phyloP scores from a whole-genome alignment of 2,329 filamentous ascomycete genomes.

The Chrysosporium keratinophilum region DNA sequence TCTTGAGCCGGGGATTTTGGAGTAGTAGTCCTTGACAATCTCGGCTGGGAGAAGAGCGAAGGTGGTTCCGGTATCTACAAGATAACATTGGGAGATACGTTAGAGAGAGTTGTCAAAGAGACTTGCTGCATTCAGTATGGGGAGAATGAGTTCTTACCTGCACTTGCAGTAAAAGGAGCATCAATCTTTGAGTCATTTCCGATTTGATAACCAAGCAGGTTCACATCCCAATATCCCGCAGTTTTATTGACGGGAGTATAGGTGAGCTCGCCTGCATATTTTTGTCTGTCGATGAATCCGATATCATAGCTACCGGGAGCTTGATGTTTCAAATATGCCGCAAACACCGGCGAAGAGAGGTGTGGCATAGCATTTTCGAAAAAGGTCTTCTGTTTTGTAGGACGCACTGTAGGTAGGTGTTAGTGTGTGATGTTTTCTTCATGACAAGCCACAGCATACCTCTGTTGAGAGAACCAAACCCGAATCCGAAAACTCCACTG shows the following conservation, averaged over 20 bases:
- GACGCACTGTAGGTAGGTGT: slow-evolving; percentile 9
- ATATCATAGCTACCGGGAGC: slow-evolving; percentile 61
- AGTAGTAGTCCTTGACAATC: slow-evolving; percentile 51
- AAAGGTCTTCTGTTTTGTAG: slow-evolving; percentile 52
- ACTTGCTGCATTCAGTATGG: neutral
- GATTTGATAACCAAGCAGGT: slow-evolving; percentile 47
- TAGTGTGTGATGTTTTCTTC: neutral
- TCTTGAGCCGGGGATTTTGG: slow-evolving; percentile 43
- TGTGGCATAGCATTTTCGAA: slow-evolving; percentile 56
- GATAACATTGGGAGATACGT: slow-evolving; percentile 28
- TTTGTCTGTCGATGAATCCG: slow-evolving; percentile 54
- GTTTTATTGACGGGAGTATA: slow-evolving; percentile 53
- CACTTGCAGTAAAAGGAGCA: neutral
- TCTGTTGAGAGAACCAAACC: slow-evolving; percentile 51
- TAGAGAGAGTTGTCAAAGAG: neutral
- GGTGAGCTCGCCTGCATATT: slow-evolving; percentile 52
- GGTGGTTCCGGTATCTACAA: slow-evolving; percentile 57
- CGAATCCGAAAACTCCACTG: slow-evolving; percentile 52
- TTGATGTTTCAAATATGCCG: slow-evolving; percentile 54
- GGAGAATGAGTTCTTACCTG: slow-evolving; percentile 18
- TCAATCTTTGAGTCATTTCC: slow-evolving; percentile 26
- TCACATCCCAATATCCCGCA: slow-evolving; percentile 59
- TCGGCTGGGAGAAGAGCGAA: slow-evolving; percentile 50
- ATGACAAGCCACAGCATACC: slow-evolving; percentile 17
- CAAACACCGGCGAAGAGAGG: slow-evolving; percentile 58